These are phyloP conservation scores for Ustilago crameri DNA, from an alignment of 1,284 basidiomycete genomes.

Conservation along the genomic window DNA sequence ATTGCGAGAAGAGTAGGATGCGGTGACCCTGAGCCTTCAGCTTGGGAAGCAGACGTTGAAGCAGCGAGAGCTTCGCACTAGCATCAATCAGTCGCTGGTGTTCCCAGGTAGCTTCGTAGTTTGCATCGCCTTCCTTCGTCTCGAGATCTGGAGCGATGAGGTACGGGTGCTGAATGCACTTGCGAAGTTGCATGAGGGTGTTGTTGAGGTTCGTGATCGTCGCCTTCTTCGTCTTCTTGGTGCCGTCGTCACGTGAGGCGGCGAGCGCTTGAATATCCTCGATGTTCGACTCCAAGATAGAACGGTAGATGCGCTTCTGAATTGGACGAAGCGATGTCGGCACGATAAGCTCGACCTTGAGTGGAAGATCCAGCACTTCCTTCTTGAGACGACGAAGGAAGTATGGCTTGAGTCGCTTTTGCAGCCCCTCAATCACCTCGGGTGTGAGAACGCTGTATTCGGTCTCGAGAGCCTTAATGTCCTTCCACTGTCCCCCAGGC, in stretches of 20 bases:
- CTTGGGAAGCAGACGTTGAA: conserved; percentile 66
- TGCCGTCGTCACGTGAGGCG: conserved; percentile 21
- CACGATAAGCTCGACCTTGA: conserved; percentile 82
- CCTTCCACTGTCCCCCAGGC: conserved; percentile 45
- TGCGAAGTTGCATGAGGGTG: conserved; percentile 64
- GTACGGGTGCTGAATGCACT: conserved; percentile 72
- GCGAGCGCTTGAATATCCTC: conserved; percentile 56
- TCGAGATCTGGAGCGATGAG: conserved; percentile 85
- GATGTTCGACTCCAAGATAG: conserved; percentile 52
- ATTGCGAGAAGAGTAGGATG: conserved; percentile 64
- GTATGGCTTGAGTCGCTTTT: conserved; percentile 82
- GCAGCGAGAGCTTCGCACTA: conserved; percentile 76
- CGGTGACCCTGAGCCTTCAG: conserved; percentile 66
- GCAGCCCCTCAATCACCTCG: conserved; percentile 74
- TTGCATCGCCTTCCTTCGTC: conserved; percentile 71
- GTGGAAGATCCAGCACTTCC: conserved; percentile 89
- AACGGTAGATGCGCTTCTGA: conserved; percentile 87
- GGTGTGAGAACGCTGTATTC: conserved; percentile 57
- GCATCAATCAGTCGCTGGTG: conserved; percentile 85
- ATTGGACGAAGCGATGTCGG: conserved; percentile 88
- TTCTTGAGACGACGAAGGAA: conserved; percentile 92
- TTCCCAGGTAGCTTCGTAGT: conserved; percentile 74
- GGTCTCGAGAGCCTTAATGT: conserved; percentile 43
- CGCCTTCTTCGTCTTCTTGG: conserved; percentile 33
- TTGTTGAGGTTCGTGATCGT: conserved; percentile 56